Conservation (phyloP, 257 asterid species). For the Prunella vulgaris region DNA sequence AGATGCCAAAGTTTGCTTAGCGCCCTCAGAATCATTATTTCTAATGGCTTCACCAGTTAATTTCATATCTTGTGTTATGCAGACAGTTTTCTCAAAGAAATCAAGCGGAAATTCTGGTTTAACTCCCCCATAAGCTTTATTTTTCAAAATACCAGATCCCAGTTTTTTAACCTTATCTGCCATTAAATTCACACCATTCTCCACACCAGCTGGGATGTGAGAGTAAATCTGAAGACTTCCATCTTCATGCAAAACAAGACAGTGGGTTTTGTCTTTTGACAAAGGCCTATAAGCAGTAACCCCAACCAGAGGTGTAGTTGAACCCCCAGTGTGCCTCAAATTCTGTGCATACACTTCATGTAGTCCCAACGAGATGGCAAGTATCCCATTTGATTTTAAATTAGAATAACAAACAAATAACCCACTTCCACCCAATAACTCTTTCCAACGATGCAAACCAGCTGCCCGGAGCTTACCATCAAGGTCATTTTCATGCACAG, state of each 20-base stretch:
- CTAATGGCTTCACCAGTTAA: slow-evolving; percentile 83
- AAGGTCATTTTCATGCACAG: slow-evolving; percentile 67
- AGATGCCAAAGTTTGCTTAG: slow-evolving; percentile 84
- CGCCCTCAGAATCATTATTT: slow-evolving; percentile 93
- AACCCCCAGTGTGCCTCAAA: slow-evolving; percentile 76
- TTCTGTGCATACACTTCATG: slow-evolving; percentile 74
- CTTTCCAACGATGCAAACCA: slow-evolving; percentile 94
- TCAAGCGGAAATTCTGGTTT: slow-evolving; percentile 98
- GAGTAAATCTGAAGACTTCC: slow-evolving; percentile 98
- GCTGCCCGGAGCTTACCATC: slow-evolving; percentile 81
- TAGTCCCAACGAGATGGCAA: slow-evolving; percentile 78
- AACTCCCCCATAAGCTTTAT: slow-evolving; percentile 80
- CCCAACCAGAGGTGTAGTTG: slow-evolving; percentile 91
- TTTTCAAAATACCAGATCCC: slow-evolving; percentile 82
- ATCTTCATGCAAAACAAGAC: slow-evolving; percentile 95
- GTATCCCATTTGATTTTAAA: slow-evolving; percentile 68
- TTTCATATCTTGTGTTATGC: slow-evolving; percentile 89
- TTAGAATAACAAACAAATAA: slow-evolving; percentile 81
- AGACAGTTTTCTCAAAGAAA: slow-evolving; percentile 83
- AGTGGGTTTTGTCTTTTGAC: slow-evolving; percentile 93
- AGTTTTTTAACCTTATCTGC: slow-evolving; percentile 86
- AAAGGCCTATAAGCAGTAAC: slow-evolving; percentile 89
- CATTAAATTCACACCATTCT: slow-evolving; percentile 51
- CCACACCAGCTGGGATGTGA: slow-evolving; percentile 72
- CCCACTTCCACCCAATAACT: slow-evolving; percentile 70